Evolutionary conservation across 73 alveolate species (phyloP).

Genomic region (Stentor coeruleus): DNA sequence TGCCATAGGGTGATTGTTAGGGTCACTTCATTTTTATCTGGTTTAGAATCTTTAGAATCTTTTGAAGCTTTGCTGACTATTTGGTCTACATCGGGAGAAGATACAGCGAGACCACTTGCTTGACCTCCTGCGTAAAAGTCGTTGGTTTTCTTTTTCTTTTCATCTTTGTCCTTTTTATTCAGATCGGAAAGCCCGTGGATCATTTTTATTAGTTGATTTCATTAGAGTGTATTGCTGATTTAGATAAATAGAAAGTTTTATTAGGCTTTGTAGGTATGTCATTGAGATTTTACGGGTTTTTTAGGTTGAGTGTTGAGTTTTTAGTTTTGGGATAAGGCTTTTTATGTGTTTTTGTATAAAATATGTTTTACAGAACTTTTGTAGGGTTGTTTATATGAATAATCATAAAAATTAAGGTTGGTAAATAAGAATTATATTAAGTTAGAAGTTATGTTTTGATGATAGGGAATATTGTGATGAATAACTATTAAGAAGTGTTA

Average conservation of each 20-base stretch:
- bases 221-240: too few relatives aligned
- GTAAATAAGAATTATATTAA: too few relatives aligned
- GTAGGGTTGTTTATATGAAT: too few relatives aligned
- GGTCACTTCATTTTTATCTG: conserved; percentile 31
- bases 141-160: conserved; percentile 33
- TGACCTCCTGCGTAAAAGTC: conserved; percentile 67
- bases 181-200: conserved; percentile 14
- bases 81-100: conserved; percentile 39
- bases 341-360: too few relatives aligned
- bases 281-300: too few relatives aligned
- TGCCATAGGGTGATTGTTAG: conserved; percentile 43
- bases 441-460: too few relatives aligned
- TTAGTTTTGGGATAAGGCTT: too few relatives aligned
- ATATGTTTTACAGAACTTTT: too few relatives aligned
- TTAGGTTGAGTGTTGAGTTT: too few relatives aligned
- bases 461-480: neutral
- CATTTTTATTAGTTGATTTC: conserved; percentile 1
- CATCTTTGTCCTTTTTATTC: conserved; percentile 9
- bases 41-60: conserved; percentile 32
- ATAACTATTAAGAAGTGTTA: neutral
- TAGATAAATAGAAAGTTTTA: too few relatives aligned
- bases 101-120: conserved; percentile 59
- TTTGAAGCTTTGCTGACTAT: conserved; percentile 51
- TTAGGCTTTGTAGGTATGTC: too few relatives aligned
- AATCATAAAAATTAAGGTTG: too few relatives aligned